Conservation (phyloP, 768 basidiomycete genomes). For the Kwoniella botswanensis region DNA sequence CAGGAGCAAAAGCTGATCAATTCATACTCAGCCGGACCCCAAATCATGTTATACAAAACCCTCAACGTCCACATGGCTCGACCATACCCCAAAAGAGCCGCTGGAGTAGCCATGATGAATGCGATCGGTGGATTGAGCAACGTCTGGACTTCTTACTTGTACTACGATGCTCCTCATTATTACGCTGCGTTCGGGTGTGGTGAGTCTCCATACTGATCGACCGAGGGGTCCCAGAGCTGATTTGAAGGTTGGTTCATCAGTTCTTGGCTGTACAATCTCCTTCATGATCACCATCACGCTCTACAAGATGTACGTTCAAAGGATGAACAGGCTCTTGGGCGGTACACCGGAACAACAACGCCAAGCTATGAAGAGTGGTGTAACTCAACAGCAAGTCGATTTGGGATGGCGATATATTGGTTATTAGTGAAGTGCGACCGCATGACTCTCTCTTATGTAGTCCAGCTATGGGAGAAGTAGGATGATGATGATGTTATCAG, state of each 20-base stretch:
- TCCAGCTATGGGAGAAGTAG: not conserved
- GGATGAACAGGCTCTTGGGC: constrained; percentile 42
- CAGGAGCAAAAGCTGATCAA: too few species aligned
- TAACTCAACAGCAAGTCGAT: constrained; percentile 40
- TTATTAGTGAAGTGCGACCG: constrained; percentile 3
- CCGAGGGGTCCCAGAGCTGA: not conserved
- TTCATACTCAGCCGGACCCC: constrained; percentile 35
- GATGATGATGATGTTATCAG: not conserved
- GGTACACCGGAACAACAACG: constrained; percentile 22
- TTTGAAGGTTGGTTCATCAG: not conserved
- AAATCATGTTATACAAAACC: constrained; percentile 51
- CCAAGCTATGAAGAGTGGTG: constrained; percentile 31
- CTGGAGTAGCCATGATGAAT: constrained; percentile 47
- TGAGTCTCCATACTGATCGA: constrained; percentile 9
- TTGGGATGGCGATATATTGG: constrained; percentile 39
- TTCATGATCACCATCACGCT: constrained; percentile 40
- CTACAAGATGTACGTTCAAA: constrained; percentile 42
- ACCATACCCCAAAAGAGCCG: constrained; percentile 50
- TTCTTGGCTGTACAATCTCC: constrained; percentile 35
- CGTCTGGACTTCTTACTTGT: constrained; percentile 43
- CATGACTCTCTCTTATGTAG: not conserved
- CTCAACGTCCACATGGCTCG: constrained; percentile 47
- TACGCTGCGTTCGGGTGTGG: constrained; percentile 40
- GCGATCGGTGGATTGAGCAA: constrained; percentile 42
- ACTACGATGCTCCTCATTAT: constrained; percentile 35